Base-by-base conservation (phyloP, 2,329 filamentous ascomycete genomes). In the Rhynchosporium agropyri region DNA sequence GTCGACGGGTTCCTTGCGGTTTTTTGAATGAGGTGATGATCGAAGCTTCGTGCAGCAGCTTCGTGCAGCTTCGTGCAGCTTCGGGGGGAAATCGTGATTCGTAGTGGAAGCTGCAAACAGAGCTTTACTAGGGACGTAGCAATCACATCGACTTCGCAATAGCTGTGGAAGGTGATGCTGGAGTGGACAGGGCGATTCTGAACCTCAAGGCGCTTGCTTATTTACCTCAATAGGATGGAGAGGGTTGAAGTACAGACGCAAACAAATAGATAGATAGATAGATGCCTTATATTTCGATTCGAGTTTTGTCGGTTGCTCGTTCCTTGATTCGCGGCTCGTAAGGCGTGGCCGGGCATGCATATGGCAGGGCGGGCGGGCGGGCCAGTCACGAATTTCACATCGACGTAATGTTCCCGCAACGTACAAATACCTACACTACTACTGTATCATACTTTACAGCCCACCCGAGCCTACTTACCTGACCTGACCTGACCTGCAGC, bases 91-190 rank as follows among this genome's bases (percentile, higher is more conserved):
- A 20, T 20, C 20, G 20, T 20, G 20, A 20, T 20, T 20, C 20
- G 20, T 20, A 20, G 33, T 55, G 42, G 42, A 62, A 61, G 58
- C 48, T 55, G 36, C 20, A 20, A 20, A 20, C 20, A 20, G 13
- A 66, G 64, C 64, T 64, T 65, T 63, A 65, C 43, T 64, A 65
- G 20, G 20, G 20, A 20, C 20, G 20, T 20, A 1, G 61, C 66
- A 60, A 46, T 63, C 43, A 63, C 64, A 64, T 66, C 48, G 38
- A 57, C 56, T 59, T 55, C 43, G 4, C 29, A 13, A n/a, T 20
- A 46, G 9, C 38, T 4, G 42, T 4, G 7, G 26, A 20, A 43
- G 42, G 2, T 49, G 58, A 13, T 12, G 43, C 33, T 26, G 33
- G 12, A 45, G 46, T 50, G 55, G 57, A 53, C 15, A 31, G 26